Evolutionary conservation across 208 protist species (phyloP), one percentile per base, ranked within the genome.

Genomic region (Crithidia expoeki): DNA sequence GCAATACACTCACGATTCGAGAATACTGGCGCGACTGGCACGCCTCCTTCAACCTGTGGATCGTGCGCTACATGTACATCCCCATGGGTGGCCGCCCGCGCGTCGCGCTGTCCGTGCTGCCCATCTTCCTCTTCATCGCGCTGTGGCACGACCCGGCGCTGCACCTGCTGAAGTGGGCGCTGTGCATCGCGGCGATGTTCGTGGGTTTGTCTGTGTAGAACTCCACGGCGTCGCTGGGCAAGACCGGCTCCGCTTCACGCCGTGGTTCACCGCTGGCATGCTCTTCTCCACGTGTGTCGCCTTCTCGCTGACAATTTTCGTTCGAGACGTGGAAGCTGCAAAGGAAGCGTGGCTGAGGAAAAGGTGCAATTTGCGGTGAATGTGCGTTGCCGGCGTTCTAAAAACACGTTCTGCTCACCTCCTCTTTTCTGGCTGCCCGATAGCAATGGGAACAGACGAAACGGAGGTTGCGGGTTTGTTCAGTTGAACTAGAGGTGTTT

Each of bases 1-100:
- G 60, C 49, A 95, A 95, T 60, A 94, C 88, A 25, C 81, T 87
- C 33, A 94, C 83, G 21, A 84, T 98, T 21, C 75, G 66, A 10
- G 90, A 83, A 36, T 98, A 98, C 79, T 98, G 97, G 96, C 74
- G 92, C 30, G 86, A 90, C 68, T 98, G 96, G 95, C 95, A 98
- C 73, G 83, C 88, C 25, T 93, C 86, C 23, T 94, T 98, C 74
- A 98, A 98, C 72, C 70, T 95, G 51, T 98, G 94, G 92, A 89
- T 97, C 50, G 82, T 97, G 53, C 90, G 94, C 27, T 98, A 98
- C 81, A 86, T 98, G 80, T 98, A 98, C 79, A 86, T 97, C 32
- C 95, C 95, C 19, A 83, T 98, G 68, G 93, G 94, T 30, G 94
- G 94, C 42, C 80, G 70, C 50, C 60, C 51, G 25, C 74, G 59